phyloP scores from a whole-genome alignment of 1,284 basidiomycete genomes.

The Boletus sp. region DNA sequence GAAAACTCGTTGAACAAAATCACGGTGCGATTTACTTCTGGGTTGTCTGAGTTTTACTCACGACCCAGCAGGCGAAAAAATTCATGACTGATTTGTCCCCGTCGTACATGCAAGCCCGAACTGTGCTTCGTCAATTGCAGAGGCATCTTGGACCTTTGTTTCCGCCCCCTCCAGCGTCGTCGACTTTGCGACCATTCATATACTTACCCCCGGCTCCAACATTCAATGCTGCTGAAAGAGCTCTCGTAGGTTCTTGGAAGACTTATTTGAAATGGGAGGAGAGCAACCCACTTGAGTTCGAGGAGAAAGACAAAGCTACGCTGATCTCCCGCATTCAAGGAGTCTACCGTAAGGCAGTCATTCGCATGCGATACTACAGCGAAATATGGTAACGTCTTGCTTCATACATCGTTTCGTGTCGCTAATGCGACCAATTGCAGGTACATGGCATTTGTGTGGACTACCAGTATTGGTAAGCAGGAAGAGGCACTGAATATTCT shows the following conservation, averaged over 20 bases:
- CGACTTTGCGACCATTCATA: constrained; percentile 42
- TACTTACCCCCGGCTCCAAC: constrained; percentile 72
- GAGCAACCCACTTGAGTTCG: constrained; percentile 87
- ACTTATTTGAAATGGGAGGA: constrained; percentile 95
- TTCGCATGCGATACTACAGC: constrained; percentile 90
- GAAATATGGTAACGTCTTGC: constrained; percentile 77
- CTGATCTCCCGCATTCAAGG: constrained; percentile 73
- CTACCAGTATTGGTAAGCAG: constrained; percentile 63
- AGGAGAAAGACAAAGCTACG: constrained; percentile 73
- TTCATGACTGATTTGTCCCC: constrained; percentile 84
- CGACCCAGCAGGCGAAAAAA: constrained; percentile 74
- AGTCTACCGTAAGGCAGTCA: constrained; percentile 84
- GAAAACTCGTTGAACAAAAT: constrained; percentile 90
- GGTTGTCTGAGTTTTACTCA: constrained; percentile 7
- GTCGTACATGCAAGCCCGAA: constrained; percentile 90
- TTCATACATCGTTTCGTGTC: background rate
- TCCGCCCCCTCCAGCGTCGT: constrained; percentile 45
- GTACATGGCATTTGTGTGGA: constrained; percentile 90
- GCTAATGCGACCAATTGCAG: constrained; percentile 39
- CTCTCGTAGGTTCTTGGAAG: constrained; percentile 83
- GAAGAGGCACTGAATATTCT: constrained; percentile 84
- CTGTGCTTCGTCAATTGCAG: constrained; percentile 81
- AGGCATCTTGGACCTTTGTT: constrained; percentile 66
- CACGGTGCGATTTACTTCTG: constrained; percentile 49
- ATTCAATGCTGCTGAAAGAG: constrained; percentile 70